phyloP scores from a whole-genome alignment of 192 early-diverging fungal species.

The Phlyctochytrium bullatum region DNA sequence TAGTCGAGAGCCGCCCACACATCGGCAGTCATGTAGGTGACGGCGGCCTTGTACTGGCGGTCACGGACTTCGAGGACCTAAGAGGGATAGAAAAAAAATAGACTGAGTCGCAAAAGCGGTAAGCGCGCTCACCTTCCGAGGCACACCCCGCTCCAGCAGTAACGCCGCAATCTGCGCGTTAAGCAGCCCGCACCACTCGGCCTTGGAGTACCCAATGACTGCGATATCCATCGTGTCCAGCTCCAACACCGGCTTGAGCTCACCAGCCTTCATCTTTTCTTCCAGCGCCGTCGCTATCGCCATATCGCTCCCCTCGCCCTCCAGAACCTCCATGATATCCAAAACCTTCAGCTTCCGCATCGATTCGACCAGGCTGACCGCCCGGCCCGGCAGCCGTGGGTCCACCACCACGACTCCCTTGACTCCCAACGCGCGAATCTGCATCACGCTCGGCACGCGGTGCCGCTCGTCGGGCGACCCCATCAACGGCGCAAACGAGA shows the following conservation, averaged over 20 bases:
- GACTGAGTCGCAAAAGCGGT: slow-evolving; percentile 8
- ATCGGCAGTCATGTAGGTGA: slow-evolving; percentile 17
- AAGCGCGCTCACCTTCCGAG: slow-evolving; percentile 9
- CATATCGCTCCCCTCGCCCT: too few relatives aligned
- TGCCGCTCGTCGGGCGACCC: too few relatives aligned
- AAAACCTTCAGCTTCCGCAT: too few relatives aligned
- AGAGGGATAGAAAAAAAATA: too few relatives aligned
- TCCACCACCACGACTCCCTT: slow-evolving; percentile 31
- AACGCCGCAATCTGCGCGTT: slow-evolving; percentile 24
- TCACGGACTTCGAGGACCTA: too few relatives aligned
- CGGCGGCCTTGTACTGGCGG: slow-evolving; percentile 17
- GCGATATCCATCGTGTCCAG: slow-evolving; percentile 14
- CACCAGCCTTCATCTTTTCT: too few relatives aligned
- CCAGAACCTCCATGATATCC: too few relatives aligned
- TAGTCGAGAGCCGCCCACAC: slow-evolving; percentile 18
- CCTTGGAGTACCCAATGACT: slow-evolving; percentile 19
- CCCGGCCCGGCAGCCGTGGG: too few relatives aligned
- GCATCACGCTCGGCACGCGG: slow-evolving; percentile 24
- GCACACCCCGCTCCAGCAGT: slow-evolving; percentile 29
- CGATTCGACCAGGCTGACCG: too few relatives aligned
- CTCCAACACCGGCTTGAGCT: too few relatives aligned
- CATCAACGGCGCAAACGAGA: too few relatives aligned
- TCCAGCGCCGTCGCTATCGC: too few relatives aligned
- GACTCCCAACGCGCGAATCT: slow-evolving; percentile 26
- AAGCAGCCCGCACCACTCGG: not conserved